Conservation (phyloP, 345 rosid species). For the Streptanthus diversifolius region DNA sequence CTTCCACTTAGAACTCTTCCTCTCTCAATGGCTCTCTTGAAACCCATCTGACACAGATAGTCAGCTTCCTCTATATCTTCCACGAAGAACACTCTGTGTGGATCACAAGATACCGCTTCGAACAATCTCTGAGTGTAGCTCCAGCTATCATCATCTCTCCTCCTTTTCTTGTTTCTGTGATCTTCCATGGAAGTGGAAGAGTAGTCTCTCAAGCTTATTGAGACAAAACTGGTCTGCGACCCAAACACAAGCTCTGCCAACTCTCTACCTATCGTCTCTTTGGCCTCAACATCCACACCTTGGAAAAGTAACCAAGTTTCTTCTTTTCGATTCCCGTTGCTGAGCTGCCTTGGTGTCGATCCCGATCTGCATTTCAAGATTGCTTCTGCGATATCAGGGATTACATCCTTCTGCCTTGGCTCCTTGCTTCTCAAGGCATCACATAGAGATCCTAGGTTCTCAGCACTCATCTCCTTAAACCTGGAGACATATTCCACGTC, state of each 20-base stretch:
- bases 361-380: slow-evolving; percentile 68
- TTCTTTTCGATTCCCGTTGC: slow-evolving; percentile 36
- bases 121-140: slow-evolving; percentile 52
- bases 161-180: slow-evolving; percentile 44
- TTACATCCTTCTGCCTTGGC: slow-evolving; percentile 53
- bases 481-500: slow-evolving; percentile 43
- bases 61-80: slow-evolving; percentile 67
- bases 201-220: slow-evolving; percentile 48
- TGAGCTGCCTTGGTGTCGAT: slow-evolving; percentile 39
- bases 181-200: slow-evolving; percentile 49
- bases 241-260: slow-evolving; percentile 61
- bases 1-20: slow-evolving; percentile 43
- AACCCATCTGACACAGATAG: slow-evolving; percentile 45
- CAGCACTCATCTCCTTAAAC: slow-evolving; percentile 49
- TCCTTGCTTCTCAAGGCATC: slow-evolving; percentile 56
- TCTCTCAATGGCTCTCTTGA: slow-evolving; percentile 61
- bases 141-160: slow-evolving; percentile 46
- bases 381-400: slow-evolving; percentile 52
- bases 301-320: slow-evolving; percentile 76
- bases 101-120: slow-evolving; percentile 52
- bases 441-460: slow-evolving; percentile 48
- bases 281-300: slow-evolving; percentile 58
- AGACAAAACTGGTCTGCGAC: slow-evolving; percentile 38
- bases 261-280: slow-evolving; percentile 63
- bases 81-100: slow-evolving; percentile 66